These are phyloP conservation scores for Tylopilus sp. DNA, from an alignment of 768 basidiomycete species.

Conservation along the genomic window DNA sequence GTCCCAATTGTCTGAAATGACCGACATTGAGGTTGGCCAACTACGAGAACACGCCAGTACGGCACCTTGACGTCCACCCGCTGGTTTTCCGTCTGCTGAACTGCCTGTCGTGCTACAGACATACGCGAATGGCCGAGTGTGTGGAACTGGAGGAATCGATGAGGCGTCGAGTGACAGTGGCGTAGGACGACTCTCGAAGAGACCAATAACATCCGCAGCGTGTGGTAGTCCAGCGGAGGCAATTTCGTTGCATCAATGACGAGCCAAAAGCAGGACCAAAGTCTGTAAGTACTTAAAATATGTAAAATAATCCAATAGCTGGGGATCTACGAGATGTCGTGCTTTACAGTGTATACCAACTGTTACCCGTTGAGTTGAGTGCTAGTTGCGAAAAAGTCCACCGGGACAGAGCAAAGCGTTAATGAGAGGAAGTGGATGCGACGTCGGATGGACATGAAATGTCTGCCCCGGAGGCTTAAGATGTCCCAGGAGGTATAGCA, in stretches of 20 bases:
- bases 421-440: slow-evolving; percentile 24
- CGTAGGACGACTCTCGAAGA: neutral
- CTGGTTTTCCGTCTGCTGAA: slow-evolving; percentile 41
- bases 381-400: slow-evolving; percentile 19
- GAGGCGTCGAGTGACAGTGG: neutral
- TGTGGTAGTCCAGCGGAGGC: neutral
- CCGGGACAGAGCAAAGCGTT: slow-evolving; percentile 23
- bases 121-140: slow-evolving; percentile 7
- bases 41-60: neutral
- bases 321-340: slow-evolving; percentile 16
- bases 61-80: slow-evolving; percentile 43
- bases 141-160: neutral
- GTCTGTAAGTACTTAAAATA: neutral
- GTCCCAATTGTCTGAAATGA: slow-evolving; percentile 75
- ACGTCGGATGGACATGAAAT: slow-evolving; percentile 19
- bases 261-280: too few species aligned
- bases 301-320: neutral
- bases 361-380: slow-evolving; percentile 15
- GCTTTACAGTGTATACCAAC: slow-evolving; percentile 23
- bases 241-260: neutral
- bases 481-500: slow-evolving; percentile 13
- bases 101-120: slow-evolving; percentile 26
- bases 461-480: slow-evolving; percentile 8
- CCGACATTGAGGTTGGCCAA: neutral
- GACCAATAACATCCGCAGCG: neutral